Evolutionary conservation across 1,139 yeast species (phyloP).

Genomic region (Nakaseomyces nivariensis): DNA sequence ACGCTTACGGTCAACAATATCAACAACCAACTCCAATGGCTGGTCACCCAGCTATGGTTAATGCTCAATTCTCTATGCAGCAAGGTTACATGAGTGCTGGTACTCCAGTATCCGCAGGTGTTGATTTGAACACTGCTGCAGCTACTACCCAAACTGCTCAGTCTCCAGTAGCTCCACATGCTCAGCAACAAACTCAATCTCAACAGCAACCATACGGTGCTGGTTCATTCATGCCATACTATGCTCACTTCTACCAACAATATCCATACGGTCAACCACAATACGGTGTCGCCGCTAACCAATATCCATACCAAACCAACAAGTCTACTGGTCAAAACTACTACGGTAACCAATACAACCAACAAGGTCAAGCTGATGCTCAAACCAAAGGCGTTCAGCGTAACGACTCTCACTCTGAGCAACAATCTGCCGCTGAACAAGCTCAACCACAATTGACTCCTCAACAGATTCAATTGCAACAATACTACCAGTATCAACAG

Average conservation of each 20-base stretch:
- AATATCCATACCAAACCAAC: slow-evolving; percentile 28
- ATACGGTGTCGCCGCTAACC: slow-evolving; percentile 25
- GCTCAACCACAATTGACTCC: slow-evolving; percentile 20
- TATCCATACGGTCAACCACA: slow-evolving; percentile 29
- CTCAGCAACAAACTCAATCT: slow-evolving; percentile 11
- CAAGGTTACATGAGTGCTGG: slow-evolving; percentile 16
- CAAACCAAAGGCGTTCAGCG: slow-evolving; percentile 8
- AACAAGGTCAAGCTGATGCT: slow-evolving; percentile 9
- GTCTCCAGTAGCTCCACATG: slow-evolving; percentile 18
- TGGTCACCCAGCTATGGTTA: slow-evolving; percentile 9
- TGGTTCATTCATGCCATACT: slow-evolving; percentile 26
- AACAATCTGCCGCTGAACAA: slow-evolving; percentile 11
- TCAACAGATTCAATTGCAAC: slow-evolving; percentile 28
- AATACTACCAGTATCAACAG: slow-evolving; percentile 27
- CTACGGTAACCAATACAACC: slow-evolving; percentile 11
- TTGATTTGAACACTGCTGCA: slow-evolving; percentile 12
- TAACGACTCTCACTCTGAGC: slow-evolving; percentile 8
- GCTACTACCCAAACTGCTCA: slow-evolving; percentile 14
- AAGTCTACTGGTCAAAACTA: slow-evolving; percentile 23
- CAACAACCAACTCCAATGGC: slow-evolving; percentile 15
- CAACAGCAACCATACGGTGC: slow-evolving; percentile 21
- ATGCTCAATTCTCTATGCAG: slow-evolving; percentile 16
- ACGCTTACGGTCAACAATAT: slow-evolving; percentile 23
- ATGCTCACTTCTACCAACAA: slow-evolving; percentile 27
- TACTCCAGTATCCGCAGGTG: slow-evolving; percentile 12